Evolutionary conservation across 169 alveolate species (phyloP).

Genomic region (Plasmodium sp.): DNA sequence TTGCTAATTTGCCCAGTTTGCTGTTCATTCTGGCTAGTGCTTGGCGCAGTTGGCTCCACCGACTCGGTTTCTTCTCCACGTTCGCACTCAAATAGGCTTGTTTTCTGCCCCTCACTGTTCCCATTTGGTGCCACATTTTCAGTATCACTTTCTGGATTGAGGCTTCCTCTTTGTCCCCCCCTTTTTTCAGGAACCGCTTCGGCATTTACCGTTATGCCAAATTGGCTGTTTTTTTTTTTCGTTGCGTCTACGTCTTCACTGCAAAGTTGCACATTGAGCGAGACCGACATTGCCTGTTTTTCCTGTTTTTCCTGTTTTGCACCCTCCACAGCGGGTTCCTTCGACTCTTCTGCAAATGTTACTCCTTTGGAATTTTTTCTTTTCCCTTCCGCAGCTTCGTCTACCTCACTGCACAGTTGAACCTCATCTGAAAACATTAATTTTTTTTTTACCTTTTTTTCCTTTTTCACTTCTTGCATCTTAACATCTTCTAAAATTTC

Average conservation of each 20-base stretch:
- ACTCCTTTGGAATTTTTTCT: slow-evolving; percentile 8
- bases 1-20: not conserved
- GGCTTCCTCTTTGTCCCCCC: slow-evolving; percentile 1
- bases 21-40: slow-evolving; percentile 1
- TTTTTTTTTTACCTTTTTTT: slow-evolving; percentile 24
- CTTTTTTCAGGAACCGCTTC: not conserved
- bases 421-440: slow-evolving; percentile 54
- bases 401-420: not conserved
- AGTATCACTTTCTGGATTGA: not conserved
- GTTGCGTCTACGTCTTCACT: not conserved
- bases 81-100: not conserved
- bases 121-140: not conserved
- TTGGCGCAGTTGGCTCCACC: not conserved
- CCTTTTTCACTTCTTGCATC: not conserved
- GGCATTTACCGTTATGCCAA: not conserved
- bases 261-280: not conserved
- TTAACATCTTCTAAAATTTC: slow-evolving; percentile 7
- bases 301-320: not conserved
- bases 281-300: not conserved
- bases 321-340: slow-evolving; percentile 1
- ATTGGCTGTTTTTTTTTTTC: not conserved
- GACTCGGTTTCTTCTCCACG: not conserved
- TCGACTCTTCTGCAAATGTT: not conserved
- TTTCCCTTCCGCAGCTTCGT: not conserved
- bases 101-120: not conserved